Evolutionary conservation across 306 rosid species (phyloP), one percentile per base, ranked within the genome.

Genomic region (Pachyrhizus erosus): DNA sequence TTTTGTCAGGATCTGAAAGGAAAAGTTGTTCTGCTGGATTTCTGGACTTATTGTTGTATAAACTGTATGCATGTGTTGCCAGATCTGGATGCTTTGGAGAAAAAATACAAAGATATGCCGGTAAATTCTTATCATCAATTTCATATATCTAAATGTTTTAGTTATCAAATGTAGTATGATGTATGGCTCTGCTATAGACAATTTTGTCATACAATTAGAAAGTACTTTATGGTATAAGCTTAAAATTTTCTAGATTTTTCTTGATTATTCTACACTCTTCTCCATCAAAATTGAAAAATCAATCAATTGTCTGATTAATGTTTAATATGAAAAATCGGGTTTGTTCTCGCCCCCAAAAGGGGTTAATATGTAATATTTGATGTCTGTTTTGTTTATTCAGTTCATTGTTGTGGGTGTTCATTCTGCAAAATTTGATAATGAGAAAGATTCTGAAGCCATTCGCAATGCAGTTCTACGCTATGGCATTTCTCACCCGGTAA

Each of bases 1-100:
- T 27, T 39, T 84, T 89, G 76, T 82, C 97, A 95, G 99, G 98
- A 95, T 60, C 87, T 95, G 83, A 95, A 90, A 90, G 98, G 99
- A 83, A 93, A 93, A 88, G 91, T 93, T 85, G 98, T 95, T 79
- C 76, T 95, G 69, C 92, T 95, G 37, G 98, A 95, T 87, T 93
- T 95, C 71, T 95, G 99, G 98, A 95, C 97, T 71, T 95, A 95
- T 68, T 93, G 99, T 81, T 95, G 99, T 80, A 90, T 95, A 82
- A 95, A 95, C 79, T 95, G 99, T 82, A 95, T 95, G 93, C 99
- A 95, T 84, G 99, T 93, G 83, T 87, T 95, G 72, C 99, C 98
- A 27, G 98, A 95, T 86, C 93, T 95, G 51, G 96, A 93, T 84
- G 89, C 66, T 82, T 83, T 95, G 89, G 99, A 95, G 88, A 93